phyloP scores from a whole-genome alignment of 352 stramenopile genomes.

The Globisporangium parvum region DNA sequence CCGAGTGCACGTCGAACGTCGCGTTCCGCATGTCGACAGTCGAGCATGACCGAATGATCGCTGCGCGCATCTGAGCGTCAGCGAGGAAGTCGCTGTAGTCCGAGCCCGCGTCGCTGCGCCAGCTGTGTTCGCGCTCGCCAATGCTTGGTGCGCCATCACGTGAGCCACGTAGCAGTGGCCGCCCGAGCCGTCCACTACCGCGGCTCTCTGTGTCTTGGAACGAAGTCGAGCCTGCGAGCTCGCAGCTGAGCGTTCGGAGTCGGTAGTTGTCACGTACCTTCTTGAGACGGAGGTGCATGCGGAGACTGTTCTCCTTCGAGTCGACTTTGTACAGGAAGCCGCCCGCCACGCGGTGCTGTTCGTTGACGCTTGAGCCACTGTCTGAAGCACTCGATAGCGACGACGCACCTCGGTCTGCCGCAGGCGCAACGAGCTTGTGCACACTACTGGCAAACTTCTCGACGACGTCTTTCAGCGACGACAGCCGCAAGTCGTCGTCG shows the following conservation, averaged over 20 bases:
- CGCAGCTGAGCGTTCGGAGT: slow-evolving; percentile 58
- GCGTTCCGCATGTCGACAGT: slow-evolving; percentile 35
- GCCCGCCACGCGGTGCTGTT: slow-evolving; percentile 11
- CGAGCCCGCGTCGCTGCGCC: slow-evolving; percentile 64
- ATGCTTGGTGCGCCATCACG: slow-evolving; percentile 21
- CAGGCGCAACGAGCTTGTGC: slow-evolving; percentile 49
- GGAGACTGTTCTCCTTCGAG: slow-evolving; percentile 60
- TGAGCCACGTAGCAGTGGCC: slow-evolving; percentile 25
- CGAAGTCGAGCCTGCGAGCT: slow-evolving; percentile 36
- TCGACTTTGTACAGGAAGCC: slow-evolving; percentile 55
- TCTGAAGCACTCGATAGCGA: neutral
- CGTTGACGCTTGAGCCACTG: neutral
- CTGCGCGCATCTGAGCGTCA: slow-evolving; percentile 74
- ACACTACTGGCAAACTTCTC: slow-evolving; percentile 77
- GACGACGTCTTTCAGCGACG: slow-evolving; percentile 60
- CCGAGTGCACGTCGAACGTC: slow-evolving; percentile 32
- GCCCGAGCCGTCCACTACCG: slow-evolving; percentile 22
- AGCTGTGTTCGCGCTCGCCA: slow-evolving; percentile 41
- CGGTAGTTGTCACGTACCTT: slow-evolving; percentile 56
- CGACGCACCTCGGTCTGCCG: neutral
- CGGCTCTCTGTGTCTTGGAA: slow-evolving; percentile 42
- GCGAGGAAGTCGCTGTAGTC: slow-evolving; percentile 76
- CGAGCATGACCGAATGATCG: slow-evolving; percentile 62
- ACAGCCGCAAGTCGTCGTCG: slow-evolving; percentile 35
- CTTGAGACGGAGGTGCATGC: slow-evolving; percentile 73